Conservation (phyloP, 768 basidiomycete genomes). For the Termitomyces sp. region DNA sequence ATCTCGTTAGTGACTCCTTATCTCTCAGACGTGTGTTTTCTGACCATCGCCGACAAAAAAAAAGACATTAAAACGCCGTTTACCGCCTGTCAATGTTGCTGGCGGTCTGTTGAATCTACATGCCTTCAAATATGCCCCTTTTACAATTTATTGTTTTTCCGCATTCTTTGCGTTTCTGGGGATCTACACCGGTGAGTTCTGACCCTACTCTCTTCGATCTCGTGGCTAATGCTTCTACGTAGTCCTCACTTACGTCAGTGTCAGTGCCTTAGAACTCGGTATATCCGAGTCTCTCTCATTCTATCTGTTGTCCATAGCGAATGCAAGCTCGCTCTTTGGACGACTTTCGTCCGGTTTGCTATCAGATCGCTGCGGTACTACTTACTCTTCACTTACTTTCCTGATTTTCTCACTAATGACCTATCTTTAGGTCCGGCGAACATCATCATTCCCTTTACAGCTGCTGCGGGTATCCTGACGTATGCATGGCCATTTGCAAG, state of each 20-base stretch:
- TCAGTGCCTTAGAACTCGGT: conserved; percentile 49
- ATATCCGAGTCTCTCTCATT: conserved; percentile 48
- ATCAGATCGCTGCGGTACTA: conserved; percentile 50
- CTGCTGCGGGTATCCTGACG: conserved; percentile 53
- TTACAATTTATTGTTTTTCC: conserved; percentile 53
- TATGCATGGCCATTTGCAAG: conserved; percentile 68
- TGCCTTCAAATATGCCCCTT: conserved; percentile 51
- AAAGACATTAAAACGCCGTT: conserved; percentile 43
- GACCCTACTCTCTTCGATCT: conserved; percentile 19
- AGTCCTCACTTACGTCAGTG: conserved; percentile 69
- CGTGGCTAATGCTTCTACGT: conserved; percentile 24
- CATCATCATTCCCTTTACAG: conserved; percentile 61
- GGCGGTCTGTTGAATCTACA: conserved; percentile 57
- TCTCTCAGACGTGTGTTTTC: background rate
- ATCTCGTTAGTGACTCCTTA: conserved; percentile 34
- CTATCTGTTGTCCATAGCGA: conserved; percentile 67
- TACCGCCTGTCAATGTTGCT: conserved; percentile 47
- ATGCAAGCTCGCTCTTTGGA: conserved; percentile 61
- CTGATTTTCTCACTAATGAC: background rate
- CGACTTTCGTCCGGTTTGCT: conserved; percentile 51
- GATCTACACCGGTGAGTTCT: conserved; percentile 53
- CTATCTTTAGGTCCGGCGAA: conserved; percentile 53
- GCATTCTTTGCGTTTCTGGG: conserved; percentile 61
- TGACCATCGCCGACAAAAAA: background rate
- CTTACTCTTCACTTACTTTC: background rate